Base-by-base conservation (phyloP, 805 yeast genomes). In the Lipomyces kockii region DNA sequence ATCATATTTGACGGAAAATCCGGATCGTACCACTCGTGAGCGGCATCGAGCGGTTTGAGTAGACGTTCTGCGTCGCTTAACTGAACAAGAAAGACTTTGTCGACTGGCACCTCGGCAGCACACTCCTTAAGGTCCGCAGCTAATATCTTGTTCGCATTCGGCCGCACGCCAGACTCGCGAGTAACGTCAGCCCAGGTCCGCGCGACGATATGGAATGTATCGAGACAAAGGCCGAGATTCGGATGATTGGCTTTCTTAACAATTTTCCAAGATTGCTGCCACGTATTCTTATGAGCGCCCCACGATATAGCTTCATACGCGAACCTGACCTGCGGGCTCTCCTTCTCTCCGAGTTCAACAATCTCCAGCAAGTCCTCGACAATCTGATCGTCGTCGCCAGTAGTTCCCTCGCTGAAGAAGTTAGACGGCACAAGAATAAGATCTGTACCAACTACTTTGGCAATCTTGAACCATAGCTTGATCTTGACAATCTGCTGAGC, bases 271-370 rank as follows among this genome's bases (percentile, higher is more conserved):
- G 70, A 46, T 17, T 63, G 63, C 7, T 70, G 71, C 65, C 77
- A 65, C 2, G 71, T 66, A 29, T 65, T 68, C 27, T 70, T 61
- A 63, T 75, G 72, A 2, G 70, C 65, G 2, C 76, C 77, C 78
- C 79, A 76, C 46, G 74, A 67, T 14, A 76, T 62, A 29, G 75
- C 72, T 54, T 77, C 79, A 64, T 74, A 77, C 2, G 79, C 78
- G 39, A 77, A 65, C 54, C 64, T 64, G n/a, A 74, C 67, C n/a
- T 64, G 43, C 27, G 67, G 67, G 17, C 39, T 49, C 14, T 57
- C 68, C 14, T 66, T 51, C 37, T 29, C 32, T 12, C 62, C 71
- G 14, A 67, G 34, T 8, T 68, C 71, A 20, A 65, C 71, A 14
- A 68, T 22, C 20, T 64, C 63, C 5, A 35, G 54, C 25, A 68